Evolutionary conservation across 1,284 basidiomycete species (phyloP).

Genomic region (Apiotrichum montevideense): DNA sequence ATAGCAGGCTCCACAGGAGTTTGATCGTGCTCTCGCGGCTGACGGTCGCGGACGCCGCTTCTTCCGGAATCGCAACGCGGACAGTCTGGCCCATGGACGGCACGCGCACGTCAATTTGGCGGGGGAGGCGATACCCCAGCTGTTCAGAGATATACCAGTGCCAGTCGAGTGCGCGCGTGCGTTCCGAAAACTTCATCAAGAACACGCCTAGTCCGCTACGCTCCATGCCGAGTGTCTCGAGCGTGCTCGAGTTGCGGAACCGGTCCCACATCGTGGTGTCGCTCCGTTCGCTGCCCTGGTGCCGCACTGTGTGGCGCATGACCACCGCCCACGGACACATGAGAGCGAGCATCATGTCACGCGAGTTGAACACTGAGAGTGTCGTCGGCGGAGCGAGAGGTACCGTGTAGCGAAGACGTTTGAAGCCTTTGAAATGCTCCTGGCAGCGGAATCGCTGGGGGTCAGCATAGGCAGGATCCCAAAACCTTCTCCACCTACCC

Average conservation of each 20-base stretch:
- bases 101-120: slow-evolving; percentile 31
- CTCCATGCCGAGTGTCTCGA: slow-evolving; percentile 7
- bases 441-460: slow-evolving; percentile 13
- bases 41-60: slow-evolving; percentile 21
- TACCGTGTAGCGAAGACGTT: slow-evolving; percentile 38
- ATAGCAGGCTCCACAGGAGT: slow-evolving; percentile 29
- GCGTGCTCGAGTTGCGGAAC: slow-evolving; percentile 2
- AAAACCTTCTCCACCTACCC: slow-evolving; percentile 16
- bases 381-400: slow-evolving; percentile 32
- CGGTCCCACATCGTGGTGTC: slow-evolving; percentile 1
- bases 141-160: slow-evolving; percentile 44
- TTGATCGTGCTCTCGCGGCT: slow-evolving; percentile 23
- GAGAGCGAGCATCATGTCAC: slow-evolving; percentile 38
- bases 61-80: slow-evolving; percentile 30
- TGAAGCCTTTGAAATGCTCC: slow-evolving; percentile 27
- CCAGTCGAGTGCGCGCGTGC: slow-evolving; percentile 44
- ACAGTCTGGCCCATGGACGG: slow-evolving; percentile 33
- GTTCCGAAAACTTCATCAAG: slow-evolving; percentile 36
- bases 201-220: slow-evolving; percentile 24
- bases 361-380: slow-evolving; percentile 39
- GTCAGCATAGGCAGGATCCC: not conserved
- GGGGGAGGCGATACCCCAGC: slow-evolving; percentile 34
- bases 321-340: slow-evolving; percentile 7
- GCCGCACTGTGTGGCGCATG: slow-evolving; percentile 9
- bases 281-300: not conserved